A percentile compares a stretch with the other conserved stretches of the same genome.
Conservation (phyloP, 768 basidiomycete species). For the Lactarius indigo region DNA sequence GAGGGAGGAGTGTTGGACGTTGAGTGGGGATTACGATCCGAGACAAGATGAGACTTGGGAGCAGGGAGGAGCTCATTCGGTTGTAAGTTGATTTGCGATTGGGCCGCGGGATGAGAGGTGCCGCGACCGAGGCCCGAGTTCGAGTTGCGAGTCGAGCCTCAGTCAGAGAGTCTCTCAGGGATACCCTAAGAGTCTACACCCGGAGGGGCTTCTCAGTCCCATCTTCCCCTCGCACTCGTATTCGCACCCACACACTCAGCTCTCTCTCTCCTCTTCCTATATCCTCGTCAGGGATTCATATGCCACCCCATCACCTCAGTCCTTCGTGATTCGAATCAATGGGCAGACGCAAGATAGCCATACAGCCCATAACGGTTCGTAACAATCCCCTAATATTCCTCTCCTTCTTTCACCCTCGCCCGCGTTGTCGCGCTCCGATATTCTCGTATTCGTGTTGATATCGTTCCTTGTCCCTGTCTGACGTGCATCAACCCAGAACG, state of each 20-base stretch:
- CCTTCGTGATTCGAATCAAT: slow-evolving; percentile 34
- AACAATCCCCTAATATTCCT: slow-evolving; percentile 20
- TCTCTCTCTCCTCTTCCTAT: background rate
- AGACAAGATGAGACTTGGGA: too few relatives aligned
- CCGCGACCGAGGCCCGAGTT: background rate
- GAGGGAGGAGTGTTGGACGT: background rate
- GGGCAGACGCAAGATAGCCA: slow-evolving; percentile 81
- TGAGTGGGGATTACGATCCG: background rate
- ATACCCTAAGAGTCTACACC: slow-evolving; percentile 21
- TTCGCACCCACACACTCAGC: background rate
- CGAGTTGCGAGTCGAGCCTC: slow-evolving; percentile 12
- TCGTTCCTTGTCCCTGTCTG: slow-evolving; percentile 30
- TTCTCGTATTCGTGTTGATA: slow-evolving; percentile 12
- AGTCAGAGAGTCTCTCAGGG: background rate
- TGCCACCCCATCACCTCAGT: slow-evolving; percentile 3
- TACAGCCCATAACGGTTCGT: slow-evolving; percentile 75
- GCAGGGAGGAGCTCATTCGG: background rate
- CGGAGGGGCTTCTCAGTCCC: background rate
- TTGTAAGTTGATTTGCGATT: slow-evolving; percentile 12
- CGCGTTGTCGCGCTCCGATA: slow-evolving; percentile 28
- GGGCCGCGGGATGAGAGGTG: slow-evolving; percentile 25
- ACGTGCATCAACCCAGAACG: slow-evolving; percentile 61
- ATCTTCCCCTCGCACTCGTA: slow-evolving; percentile 13
- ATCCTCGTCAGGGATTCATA: slow-evolving; percentile 5
- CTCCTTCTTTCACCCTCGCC: slow-evolving; percentile 12